These are phyloP conservation scores for Chaetomium olivaceum DNA, from an alignment of 2,329 filamentous ascomycete species.

Conservation along the genomic window DNA sequence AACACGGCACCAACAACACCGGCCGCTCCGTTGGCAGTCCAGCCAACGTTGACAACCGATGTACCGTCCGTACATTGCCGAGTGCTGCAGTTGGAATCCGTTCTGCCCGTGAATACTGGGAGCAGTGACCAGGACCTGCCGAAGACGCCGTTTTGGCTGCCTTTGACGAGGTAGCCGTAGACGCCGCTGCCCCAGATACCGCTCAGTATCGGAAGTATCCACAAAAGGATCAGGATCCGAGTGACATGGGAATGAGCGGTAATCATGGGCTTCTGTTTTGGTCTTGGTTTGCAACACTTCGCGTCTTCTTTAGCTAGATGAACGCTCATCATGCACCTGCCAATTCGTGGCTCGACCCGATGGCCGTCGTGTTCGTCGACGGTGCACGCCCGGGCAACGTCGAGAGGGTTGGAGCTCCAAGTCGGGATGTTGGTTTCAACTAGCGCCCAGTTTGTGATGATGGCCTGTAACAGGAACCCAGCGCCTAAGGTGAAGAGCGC, in stretches of 20 bases:
- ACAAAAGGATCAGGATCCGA: slow-evolving; percentile 32
- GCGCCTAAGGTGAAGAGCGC: slow-evolving; percentile 35
- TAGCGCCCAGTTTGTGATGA: slow-evolving; percentile 35
- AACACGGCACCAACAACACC: slow-evolving; percentile 34
- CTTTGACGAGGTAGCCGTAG: slow-evolving; percentile 30
- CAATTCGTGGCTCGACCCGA: slow-evolving; percentile 24
- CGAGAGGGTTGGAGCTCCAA: slow-evolving; percentile 39
- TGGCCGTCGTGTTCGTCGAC: slow-evolving; percentile 24
- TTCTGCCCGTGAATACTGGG: slow-evolving; percentile 32
- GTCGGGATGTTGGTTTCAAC: slow-evolving; percentile 32
- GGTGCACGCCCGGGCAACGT: slow-evolving; percentile 33
- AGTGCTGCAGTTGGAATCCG: slow-evolving; percentile 22
- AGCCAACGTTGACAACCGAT: slow-evolving; percentile 35
- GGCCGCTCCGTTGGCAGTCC: slow-evolving; percentile 29
- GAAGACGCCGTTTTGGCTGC: slow-evolving; percentile 27
- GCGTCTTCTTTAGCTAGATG: slow-evolving; percentile 29
- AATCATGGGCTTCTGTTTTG: slow-evolving; percentile 32
- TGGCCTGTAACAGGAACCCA: slow-evolving; percentile 35
- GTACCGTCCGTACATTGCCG: slow-evolving; percentile 34
- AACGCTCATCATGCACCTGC: slow-evolving; percentile 36
- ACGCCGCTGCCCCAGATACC: slow-evolving; percentile 29
- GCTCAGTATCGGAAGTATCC: slow-evolving; percentile 28
- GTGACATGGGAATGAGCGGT: slow-evolving; percentile 31
- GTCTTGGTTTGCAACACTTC: slow-evolving; percentile 21
- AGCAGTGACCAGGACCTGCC: slow-evolving; percentile 35